A percentile compares a stretch with the other conserved stretches of the same genome.
phyloP scores from a whole-genome alignment of 2,329 filamentous ascomycete genomes.

The Paecilomyces sp. region DNA sequence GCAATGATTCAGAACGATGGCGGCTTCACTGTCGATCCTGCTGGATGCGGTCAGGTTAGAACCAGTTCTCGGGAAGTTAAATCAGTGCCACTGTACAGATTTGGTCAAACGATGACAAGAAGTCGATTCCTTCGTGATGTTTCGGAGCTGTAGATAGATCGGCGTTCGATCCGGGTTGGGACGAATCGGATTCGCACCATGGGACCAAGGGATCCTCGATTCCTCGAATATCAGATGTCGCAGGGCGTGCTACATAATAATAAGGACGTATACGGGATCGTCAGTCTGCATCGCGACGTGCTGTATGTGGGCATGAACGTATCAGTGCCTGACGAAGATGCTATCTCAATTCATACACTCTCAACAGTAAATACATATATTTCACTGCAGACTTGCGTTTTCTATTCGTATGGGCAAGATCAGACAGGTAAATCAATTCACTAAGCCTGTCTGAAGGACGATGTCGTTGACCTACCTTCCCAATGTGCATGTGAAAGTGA shows the following conservation, averaged over 20 bases:
- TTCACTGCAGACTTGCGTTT: no score
- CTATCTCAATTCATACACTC: background rate
- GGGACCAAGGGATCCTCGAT: background rate
- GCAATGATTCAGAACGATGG: background rate
- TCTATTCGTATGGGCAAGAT: no score
- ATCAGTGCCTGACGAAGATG: background rate
- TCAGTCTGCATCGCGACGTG: background rate
- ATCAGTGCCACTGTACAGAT: background rate
- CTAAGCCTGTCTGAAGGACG: no score
- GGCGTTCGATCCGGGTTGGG: background rate
- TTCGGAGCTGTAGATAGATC: background rate
- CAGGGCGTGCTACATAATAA: background rate
- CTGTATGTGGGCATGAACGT: background rate
- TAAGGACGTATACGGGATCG: background rate
- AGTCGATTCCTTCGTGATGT: background rate
- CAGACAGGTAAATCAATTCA: no score
- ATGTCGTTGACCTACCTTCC: no score
- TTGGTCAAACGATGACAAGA: background rate
- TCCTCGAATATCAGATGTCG: background rate
- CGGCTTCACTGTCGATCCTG: background rate
- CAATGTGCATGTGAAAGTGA: no score
- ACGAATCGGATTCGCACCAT: background rate
- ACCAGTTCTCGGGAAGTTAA: background rate
- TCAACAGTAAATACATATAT: background rate
- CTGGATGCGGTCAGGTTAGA: background rate